phyloP scores from a whole-genome alignment of 164 flowering plant species.

The Umbellularia californica region DNA sequence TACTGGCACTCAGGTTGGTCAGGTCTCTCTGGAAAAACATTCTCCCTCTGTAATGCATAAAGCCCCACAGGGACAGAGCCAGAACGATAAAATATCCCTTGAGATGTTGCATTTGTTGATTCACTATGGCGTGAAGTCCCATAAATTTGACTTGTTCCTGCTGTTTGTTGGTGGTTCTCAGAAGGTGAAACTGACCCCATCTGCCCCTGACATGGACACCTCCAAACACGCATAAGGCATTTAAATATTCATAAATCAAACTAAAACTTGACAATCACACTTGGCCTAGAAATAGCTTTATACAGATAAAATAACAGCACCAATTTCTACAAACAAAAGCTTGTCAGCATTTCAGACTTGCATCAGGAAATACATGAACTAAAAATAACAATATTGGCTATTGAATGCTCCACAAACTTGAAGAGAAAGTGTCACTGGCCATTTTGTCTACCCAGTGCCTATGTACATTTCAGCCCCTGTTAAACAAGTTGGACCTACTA shows the following conservation, averaged over 20 bases:
- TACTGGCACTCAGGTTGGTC: constrained; percentile 97
- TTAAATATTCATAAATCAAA: not conserved
- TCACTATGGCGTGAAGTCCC: constrained; percentile 58
- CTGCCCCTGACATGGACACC: constrained; percentile 52
- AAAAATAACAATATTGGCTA: not conserved
- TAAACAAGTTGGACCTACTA: not conserved
- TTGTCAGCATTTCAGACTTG: not conserved
- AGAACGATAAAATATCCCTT: constrained; percentile 51
- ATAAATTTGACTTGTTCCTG: constrained; percentile 49
- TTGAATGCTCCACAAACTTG: not conserved
- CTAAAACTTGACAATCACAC: not conserved
- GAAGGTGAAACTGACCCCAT: constrained; percentile 66
- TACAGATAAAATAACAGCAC: not conserved
- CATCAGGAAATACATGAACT: not conserved
- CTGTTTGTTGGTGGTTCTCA: constrained; percentile 55
- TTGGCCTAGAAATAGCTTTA: not conserved
- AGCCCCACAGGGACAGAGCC: constrained; percentile 60
- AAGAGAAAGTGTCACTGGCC: not conserved
- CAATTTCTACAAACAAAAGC: not conserved
- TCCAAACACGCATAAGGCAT: not conserved
- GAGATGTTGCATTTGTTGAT: constrained; percentile 35
- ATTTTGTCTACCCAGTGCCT: too few relatives aligned
- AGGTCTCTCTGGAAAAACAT: constrained; percentile 92
- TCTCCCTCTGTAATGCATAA: constrained; percentile 76
- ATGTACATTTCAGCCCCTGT: not conserved